Base-by-base conservation (phyloP, 1,284 basidiomycete genomes). In the Porodaedalea pini region DNA sequence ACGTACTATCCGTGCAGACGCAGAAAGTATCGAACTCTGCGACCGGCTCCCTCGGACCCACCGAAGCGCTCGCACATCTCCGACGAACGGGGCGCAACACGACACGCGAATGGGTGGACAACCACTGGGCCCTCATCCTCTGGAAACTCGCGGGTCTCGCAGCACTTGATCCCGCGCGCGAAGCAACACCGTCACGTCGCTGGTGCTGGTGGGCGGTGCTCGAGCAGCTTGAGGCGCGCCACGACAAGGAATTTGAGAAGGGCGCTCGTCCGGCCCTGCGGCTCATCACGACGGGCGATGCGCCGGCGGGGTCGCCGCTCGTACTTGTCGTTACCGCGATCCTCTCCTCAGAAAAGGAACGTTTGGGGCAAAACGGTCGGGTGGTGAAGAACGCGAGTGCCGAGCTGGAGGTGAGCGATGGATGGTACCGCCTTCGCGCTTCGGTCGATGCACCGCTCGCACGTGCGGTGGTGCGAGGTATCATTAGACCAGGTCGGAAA, bases 131-230 rank as follows among this genome's bases (percentile, higher is more conserved):
- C 3, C 72, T 95, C 43, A 85, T 99, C 41, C 76, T 99, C 4
- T 99, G 97, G 97, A 99, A 99, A 71, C 72, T 98, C 8, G 91
- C 94, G 1, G 88, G 90, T 2, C 83, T 92, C 77, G 85, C 86
- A 0, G 77, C 80, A 37, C 77, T 93, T 3, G 82, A 90, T 61
- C 92, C 92, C 0, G 69, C 77, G 25, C 73, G 76, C 40, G 85
- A 88, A 65, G 65, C 66, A 7, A 74, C 78, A 17, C 63, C 64
- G 15, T 71, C 65, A 53, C 80, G 75, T 61, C 73, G 83, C 53
- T 98, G 94, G 92, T 85, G 79, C 61, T 94, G 88, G 85, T 68
- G 74, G 4, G 88, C 91, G 69, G 84, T 92, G 2, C 79, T 92
- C 40, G 74, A 81, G 10, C 96, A 98, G 74, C 75, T 99, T 2